Percentiles rank a stretch among this genome's conserved stretches.
These are phyloP conservation scores for Nothomitra cinnamomea DNA, from an alignment of 2,329 filamentous ascomycete genomes.

Conservation along the genomic window DNA sequence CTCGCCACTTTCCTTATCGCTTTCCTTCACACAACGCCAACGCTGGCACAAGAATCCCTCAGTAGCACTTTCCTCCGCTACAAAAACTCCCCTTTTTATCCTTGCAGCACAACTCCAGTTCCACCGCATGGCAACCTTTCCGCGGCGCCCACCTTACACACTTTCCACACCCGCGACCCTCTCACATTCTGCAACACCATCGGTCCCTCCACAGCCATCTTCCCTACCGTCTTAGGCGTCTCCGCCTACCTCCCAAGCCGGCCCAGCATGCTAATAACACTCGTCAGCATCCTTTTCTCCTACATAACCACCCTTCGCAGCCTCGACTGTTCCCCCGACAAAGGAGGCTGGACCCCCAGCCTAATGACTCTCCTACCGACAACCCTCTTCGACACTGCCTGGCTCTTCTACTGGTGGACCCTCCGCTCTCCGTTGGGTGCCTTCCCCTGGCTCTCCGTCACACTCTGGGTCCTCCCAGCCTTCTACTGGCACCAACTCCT, in stretches of 20 bases:
- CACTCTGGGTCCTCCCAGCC: not conserved
- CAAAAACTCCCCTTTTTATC: conserved; percentile 1
- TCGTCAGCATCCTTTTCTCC: not conserved
- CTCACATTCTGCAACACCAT: not conserved
- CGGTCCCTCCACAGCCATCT: not conserved
- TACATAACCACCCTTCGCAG: not conserved
- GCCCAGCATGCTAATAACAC: not conserved
- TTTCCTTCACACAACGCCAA: too few species aligned
- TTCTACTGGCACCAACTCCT: not conserved
- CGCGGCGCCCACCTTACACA: not conserved
- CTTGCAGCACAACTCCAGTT: not conserved
- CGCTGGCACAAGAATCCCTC: too few species aligned
- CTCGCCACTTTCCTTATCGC: too few species aligned
- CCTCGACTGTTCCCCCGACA: not conserved
- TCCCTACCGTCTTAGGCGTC: not conserved
- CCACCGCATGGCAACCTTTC: not conserved
- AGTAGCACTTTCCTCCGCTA: not conserved
- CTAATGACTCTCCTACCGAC: not conserved
- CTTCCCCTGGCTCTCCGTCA: not conserved
- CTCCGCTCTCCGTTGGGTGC: not conserved
- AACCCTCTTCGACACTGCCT: not conserved
- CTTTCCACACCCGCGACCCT: not conserved
- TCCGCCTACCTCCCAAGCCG: not conserved
- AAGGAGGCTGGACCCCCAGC: not conserved
- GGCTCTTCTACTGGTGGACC: not conserved